phyloP scores from a whole-genome alignment of 495 filamentous ascomycete species.

The Penicillium verhagenii region DNA sequence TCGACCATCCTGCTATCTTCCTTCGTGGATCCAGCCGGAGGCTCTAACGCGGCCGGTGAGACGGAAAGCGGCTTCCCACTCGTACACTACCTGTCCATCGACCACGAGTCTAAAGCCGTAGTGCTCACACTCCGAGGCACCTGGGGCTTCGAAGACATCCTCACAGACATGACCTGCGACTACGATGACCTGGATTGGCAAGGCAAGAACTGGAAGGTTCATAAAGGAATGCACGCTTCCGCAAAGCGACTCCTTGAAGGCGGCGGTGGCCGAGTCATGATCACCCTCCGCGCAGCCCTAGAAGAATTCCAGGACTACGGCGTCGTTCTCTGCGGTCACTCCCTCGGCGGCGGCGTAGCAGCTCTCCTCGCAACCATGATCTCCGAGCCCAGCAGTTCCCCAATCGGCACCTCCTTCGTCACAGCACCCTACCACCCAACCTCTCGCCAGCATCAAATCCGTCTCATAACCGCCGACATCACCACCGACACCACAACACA shows the following conservation, averaged over 20 bases:
- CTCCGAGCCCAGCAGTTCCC: conserved; percentile 55
- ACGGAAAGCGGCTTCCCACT: conserved; percentile 74
- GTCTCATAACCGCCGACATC: conserved; percentile 45
- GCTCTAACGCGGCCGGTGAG: conserved; percentile 67
- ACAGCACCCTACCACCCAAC: conserved; percentile 41
- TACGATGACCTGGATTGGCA: conserved; percentile 71
- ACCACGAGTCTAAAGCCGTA: conserved; percentile 75
- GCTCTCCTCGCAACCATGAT: conserved; percentile 73
- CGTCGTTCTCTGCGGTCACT: conserved; percentile 74
- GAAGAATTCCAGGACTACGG: conserved; percentile 72
- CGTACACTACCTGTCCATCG: conserved; percentile 75
- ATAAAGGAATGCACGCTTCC: conserved; percentile 82
- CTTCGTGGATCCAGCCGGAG: conserved; percentile 72
- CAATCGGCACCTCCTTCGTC: conserved; percentile 54
- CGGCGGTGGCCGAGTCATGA: conserved; percentile 61
- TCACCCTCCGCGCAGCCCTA: conserved; percentile 66
- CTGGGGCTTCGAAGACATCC: conserved; percentile 75
- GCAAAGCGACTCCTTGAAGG: conserved; percentile 68
- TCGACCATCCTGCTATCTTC: conserved; percentile 73
- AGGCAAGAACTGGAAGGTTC: conserved; percentile 67
- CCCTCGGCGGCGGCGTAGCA: conserved; percentile 72
- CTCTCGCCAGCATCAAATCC: conserved; percentile 37
- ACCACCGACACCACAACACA: conserved; percentile 22
- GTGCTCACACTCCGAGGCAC: conserved; percentile 76
- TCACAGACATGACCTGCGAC: conserved; percentile 80